A percentile compares a stretch with the other conserved stretches of the same genome.
phyloP scores from a whole-genome alignment of 805 yeast species.

The Spathaspora girioi region DNA sequence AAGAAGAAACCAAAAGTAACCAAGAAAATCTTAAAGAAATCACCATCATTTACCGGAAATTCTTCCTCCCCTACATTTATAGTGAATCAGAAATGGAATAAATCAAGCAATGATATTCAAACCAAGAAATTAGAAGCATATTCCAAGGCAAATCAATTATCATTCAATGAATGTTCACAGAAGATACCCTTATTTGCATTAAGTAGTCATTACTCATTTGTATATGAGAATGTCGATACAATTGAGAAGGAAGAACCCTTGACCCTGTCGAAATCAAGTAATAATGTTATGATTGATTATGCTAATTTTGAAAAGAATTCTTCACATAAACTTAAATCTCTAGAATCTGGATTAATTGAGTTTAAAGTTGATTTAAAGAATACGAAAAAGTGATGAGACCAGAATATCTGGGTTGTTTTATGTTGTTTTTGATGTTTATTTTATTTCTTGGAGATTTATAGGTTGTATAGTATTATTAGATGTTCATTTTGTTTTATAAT shows the following conservation, averaged over 20 bases:
- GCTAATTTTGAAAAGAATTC: not conserved
- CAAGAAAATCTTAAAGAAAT: conserved; percentile 9
- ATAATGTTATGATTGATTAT: not conserved
- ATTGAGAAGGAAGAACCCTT: conserved; percentile 1
- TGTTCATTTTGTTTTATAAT: too few species aligned
- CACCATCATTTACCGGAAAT: conserved; percentile 11
- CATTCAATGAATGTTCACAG: conserved; percentile 9
- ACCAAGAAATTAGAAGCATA: not conserved
- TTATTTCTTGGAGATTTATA: not conserved
- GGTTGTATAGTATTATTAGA: too few species aligned
- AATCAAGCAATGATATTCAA: conserved; percentile 1
- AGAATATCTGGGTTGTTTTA: not conserved
- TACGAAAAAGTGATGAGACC: not conserved
- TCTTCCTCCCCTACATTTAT: conserved; percentile 3
- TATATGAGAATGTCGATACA: conserved; percentile 14
- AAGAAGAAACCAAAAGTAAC: conserved; percentile 7
- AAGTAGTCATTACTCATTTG: conserved; percentile 16
- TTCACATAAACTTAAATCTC: conserved; percentile 11
- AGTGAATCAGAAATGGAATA: conserved; percentile 7
- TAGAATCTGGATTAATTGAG: conserved; percentile 28
- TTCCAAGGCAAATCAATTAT: conserved; percentile 5
- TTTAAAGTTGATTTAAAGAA: conserved; percentile 19
- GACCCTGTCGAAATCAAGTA: not conserved
- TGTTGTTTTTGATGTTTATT: not conserved
- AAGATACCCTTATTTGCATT: conserved; percentile 14